Percentiles rank a stretch among this genome's conserved stretches.
Evolutionary conservation across 1,284 basidiomycete species (phyloP).

Genomic region (Rhodotorula glutinis): DNA sequence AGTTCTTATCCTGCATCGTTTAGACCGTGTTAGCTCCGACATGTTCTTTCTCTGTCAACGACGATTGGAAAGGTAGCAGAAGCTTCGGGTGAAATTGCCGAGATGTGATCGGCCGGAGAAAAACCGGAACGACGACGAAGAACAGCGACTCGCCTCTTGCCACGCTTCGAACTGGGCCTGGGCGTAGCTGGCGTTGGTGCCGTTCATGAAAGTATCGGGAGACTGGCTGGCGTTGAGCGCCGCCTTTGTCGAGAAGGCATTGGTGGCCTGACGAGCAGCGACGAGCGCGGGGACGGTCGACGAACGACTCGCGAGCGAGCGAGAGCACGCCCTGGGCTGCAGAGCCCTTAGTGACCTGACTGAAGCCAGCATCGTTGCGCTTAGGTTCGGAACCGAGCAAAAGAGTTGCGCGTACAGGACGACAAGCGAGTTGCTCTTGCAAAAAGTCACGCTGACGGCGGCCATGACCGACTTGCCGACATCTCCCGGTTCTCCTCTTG

Average conservation of each 20-base stretch:
- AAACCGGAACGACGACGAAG: neutral
- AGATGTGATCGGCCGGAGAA: neutral
- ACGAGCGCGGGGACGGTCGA: neutral
- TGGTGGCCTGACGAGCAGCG: neutral
- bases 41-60: no score
- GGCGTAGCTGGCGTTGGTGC: conserved; percentile 12
- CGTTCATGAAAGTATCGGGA: conserved; percentile 12
- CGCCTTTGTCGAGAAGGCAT: neutral
- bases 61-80: no score
- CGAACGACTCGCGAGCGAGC: neutral
- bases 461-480: no score
- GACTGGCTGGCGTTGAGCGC: neutral
- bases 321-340: neutral
- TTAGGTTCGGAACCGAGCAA: neutral
- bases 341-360: neutral
- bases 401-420: no score
- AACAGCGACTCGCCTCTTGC: neutral
- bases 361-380: neutral
- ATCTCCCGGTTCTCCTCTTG: no score
- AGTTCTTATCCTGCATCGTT: conserved; percentile 61
- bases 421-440: no score
- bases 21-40: neutral
- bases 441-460: no score
- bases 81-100: no score
- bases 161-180: conserved; percentile 8